Evolutionary conservation across 768 basidiomycete species (phyloP).

Genomic region (Serendipita sp.): DNA sequence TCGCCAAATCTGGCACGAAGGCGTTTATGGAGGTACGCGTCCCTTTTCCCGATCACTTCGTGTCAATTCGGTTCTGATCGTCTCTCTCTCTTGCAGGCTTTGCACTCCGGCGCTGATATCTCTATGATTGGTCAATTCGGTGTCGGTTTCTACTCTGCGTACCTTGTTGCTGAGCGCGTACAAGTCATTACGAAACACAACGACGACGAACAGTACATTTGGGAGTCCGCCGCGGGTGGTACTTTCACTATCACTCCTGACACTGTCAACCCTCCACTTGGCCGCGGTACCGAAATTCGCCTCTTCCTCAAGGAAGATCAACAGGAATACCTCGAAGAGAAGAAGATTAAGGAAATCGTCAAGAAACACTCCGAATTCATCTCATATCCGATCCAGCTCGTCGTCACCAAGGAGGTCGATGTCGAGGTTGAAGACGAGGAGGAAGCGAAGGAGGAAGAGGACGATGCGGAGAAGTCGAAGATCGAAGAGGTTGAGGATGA

Average conservation of each 20-base stretch:
- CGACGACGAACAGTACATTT: slow-evolving; percentile 99
- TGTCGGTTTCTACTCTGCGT: slow-evolving; percentile 99
- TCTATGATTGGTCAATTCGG: slow-evolving; percentile 96
- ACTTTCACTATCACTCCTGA: slow-evolving; percentile 98
- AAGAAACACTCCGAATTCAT: slow-evolving; percentile 99
- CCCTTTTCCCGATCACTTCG: slow-evolving; percentile 25
- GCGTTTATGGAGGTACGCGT: slow-evolving; percentile 97
- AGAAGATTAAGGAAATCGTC: slow-evolving; percentile 97
- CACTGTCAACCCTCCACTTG: slow-evolving; percentile 73
- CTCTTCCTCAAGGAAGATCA: slow-evolving; percentile 97
- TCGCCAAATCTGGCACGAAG: slow-evolving; percentile 92
- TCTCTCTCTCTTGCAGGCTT: slow-evolving; percentile 6
- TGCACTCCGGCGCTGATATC: slow-evolving; percentile 29
- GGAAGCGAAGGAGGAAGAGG: slow-evolving; percentile 30
- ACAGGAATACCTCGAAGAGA: slow-evolving; percentile 97
- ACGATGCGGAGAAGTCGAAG: slow-evolving; percentile 56
- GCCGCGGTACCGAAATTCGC: slow-evolving; percentile 84
- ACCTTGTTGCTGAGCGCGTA: slow-evolving; percentile 96
- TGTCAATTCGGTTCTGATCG: background rate
- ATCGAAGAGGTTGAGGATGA: slow-evolving; percentile 66
- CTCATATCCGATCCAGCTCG: slow-evolving; percentile 97
- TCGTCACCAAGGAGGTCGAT: slow-evolving; percentile 94
- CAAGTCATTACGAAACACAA: slow-evolving; percentile 99
- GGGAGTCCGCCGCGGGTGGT: slow-evolving; percentile 99
- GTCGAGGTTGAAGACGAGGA: slow-evolving; percentile 42